phyloP scores from a whole-genome alignment of 805 yeast species.

The Cyberlindnera suaveolens region DNA sequence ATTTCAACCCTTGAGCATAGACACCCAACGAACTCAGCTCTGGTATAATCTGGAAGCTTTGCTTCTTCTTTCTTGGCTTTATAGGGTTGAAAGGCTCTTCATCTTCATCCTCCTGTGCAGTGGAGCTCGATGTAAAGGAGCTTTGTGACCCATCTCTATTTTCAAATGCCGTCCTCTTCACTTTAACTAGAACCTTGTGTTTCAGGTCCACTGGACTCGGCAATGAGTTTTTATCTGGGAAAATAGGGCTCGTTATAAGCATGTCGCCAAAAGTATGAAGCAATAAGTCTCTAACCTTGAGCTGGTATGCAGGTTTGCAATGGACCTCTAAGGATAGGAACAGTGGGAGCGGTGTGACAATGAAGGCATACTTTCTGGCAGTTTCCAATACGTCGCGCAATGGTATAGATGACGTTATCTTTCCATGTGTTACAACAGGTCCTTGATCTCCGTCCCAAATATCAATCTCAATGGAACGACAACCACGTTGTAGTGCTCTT shows the following conservation, averaged over 20 bases:
- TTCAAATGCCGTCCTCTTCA: constrained; percentile 38
- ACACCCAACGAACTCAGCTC: constrained; percentile 59
- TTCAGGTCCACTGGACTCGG: constrained; percentile 75
- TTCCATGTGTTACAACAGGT: constrained; percentile 90
- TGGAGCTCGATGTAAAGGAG: constrained; percentile 17
- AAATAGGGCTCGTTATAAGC: constrained; percentile 27
- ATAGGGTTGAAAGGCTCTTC: constrained; percentile 29
- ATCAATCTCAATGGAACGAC: constrained; percentile 92
- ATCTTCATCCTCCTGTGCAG: constrained; percentile 21
- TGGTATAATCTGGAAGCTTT: constrained; percentile 25
- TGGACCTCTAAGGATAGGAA: constrained; percentile 81
- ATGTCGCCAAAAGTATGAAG: constrained; percentile 52
- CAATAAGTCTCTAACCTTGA: constrained; percentile 46
- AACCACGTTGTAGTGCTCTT: constrained; percentile 82
- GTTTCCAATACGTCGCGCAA: constrained; percentile 64
- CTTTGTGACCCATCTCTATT: constrained; percentile 3
- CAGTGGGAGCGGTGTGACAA: constrained; percentile 80
- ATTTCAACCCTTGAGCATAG: constrained; percentile 61
- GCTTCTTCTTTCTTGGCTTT: constrained; percentile 5
- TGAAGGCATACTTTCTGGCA: constrained; percentile 80
- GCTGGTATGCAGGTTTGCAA: constrained; percentile 66
- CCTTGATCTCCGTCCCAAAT: constrained; percentile 83
- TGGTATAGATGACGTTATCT: constrained; percentile 71
- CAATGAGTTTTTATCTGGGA: constrained; percentile 30
- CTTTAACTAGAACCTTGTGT: constrained; percentile 70